These are phyloP conservation scores for Spinacia oleracea DNA, from an alignment of 179 eudicot species.

Conservation along the genomic window DNA sequence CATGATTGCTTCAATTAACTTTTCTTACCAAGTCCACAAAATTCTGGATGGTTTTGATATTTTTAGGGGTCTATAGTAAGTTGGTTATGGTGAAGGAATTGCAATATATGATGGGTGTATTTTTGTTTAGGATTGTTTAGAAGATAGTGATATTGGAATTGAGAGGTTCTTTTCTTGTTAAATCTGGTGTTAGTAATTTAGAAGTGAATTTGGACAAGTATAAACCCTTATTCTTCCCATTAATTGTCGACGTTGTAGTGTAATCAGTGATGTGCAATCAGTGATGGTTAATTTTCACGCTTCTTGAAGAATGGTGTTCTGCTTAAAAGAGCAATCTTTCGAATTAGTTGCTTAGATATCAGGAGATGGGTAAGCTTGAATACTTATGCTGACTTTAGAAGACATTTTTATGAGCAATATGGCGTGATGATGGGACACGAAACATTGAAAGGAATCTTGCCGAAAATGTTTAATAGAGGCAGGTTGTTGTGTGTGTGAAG, in stretches of 20 bases:
- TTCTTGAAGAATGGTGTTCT: not conserved
- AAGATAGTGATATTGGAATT: not conserved
- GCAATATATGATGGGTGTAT: not conserved
- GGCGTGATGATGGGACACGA: not conserved
- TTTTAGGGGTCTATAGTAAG: not conserved
- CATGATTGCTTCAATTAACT: not conserved
- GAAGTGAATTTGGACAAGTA: not conserved
- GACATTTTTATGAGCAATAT: not conserved
- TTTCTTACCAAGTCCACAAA: not conserved
- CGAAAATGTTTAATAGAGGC: not conserved
- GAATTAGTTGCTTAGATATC: not conserved
- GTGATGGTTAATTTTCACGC: not conserved
- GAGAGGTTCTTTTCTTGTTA: not conserved
- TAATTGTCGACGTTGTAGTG: not conserved
- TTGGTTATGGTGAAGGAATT: not conserved
- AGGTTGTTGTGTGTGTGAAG: not conserved
- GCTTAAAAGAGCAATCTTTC: not conserved
- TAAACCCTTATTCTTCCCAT: not conserved
- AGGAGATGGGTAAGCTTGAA: not conserved
- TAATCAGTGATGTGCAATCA: not conserved
- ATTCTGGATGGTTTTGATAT: not conserved
- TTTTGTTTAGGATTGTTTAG: not conserved
- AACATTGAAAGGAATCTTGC: not conserved
- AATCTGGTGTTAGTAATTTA: not conserved
- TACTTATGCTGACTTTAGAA: not conserved